Percentiles rank a stretch among this genome's conserved stretches.
Evolutionary conservation across 495 filamentous ascomycete species (phyloP).

Genomic region (Daldinia concentrica): DNA sequence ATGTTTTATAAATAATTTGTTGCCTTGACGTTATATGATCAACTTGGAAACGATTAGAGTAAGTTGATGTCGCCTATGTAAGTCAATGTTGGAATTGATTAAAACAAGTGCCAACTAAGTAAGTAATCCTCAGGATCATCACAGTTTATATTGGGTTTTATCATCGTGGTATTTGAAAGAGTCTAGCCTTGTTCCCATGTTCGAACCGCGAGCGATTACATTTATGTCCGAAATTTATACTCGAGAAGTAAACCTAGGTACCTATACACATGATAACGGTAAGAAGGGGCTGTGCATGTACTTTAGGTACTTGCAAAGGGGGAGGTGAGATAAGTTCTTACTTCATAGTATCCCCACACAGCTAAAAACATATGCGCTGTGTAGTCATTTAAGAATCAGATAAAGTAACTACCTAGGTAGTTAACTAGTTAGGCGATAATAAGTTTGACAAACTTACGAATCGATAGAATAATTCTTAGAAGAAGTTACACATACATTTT

Average conservation of each 20-base stretch:
- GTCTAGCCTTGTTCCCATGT: not conserved
- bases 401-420: too few species aligned
- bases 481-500: not conserved
- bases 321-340: not conserved
- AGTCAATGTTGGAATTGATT: too few species aligned
- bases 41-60: too few species aligned
- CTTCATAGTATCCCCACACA: not conserved
- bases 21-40: too few species aligned
- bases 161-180: not conserved
- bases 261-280: not conserved
- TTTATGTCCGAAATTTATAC: not conserved
- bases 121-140: too few species aligned
- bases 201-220: not conserved
- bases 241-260: not conserved
- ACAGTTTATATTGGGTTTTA: too few species aligned
- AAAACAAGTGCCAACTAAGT: too few species aligned
- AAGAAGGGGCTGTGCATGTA: not conserved
- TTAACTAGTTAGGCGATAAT: too few species aligned
- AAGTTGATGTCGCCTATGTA: too few species aligned
- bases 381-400: not conserved
- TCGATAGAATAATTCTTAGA: not conserved
- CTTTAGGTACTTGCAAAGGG: not conserved
- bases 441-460: not conserved
- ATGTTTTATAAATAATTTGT: too few species aligned
- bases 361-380: not conserved